Conservation (phyloP, 2,329 filamentous ascomycete genomes). For the Ophiocordyceps camponoti-leonardi region DNA sequence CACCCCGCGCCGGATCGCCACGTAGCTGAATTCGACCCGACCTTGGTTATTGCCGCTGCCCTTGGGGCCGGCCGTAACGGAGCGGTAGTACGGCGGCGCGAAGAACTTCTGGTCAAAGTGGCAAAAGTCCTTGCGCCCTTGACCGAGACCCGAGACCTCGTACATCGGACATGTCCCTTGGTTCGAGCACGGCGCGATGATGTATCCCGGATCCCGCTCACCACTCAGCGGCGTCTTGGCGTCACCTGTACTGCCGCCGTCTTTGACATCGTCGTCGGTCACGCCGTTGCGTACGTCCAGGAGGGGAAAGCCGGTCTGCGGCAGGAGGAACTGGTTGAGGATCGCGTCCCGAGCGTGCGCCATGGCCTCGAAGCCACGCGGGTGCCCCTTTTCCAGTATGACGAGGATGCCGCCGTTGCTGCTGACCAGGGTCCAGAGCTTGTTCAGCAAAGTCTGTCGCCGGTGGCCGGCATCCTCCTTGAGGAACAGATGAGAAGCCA, state of each 20-base stretch:
- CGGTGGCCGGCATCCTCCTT: slow-evolving; percentile 57
- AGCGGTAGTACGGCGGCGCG: slow-evolving; percentile 66
- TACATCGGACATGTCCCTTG: slow-evolving; percentile 87
- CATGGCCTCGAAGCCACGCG: slow-evolving; percentile 81
- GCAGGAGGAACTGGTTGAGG: slow-evolving; percentile 54
- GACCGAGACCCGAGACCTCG: slow-evolving; percentile 45
- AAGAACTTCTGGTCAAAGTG: slow-evolving; percentile 82
- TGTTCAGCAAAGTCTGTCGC: slow-evolving; percentile 65
- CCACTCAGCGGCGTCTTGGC: slow-evolving; percentile 13
- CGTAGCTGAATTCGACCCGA: slow-evolving; percentile 78
- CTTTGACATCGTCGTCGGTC: too few relatives aligned
- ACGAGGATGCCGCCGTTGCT: slow-evolving; percentile 75
- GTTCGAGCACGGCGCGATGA: slow-evolving; percentile 70
- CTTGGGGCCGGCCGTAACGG: slow-evolving; percentile 40
- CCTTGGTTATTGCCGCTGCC: slow-evolving; percentile 64
- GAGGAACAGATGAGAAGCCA: slow-evolving; percentile 74
- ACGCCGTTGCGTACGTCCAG: background rate
- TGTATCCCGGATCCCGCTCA: slow-evolving; percentile 41
- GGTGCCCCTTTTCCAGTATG: slow-evolving; percentile 78
- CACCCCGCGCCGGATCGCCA: slow-evolving; percentile 67
- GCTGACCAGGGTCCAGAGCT: slow-evolving; percentile 75
- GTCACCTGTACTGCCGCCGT: background rate
- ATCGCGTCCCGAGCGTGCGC: slow-evolving; percentile 69
- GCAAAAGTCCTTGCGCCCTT: slow-evolving; percentile 76
- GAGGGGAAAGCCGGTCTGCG: slow-evolving; percentile 15